These are phyloP conservation scores for Trichosanthes truncata DNA, from an alignment of 306 rosid genomes.

Conservation along the genomic window DNA sequence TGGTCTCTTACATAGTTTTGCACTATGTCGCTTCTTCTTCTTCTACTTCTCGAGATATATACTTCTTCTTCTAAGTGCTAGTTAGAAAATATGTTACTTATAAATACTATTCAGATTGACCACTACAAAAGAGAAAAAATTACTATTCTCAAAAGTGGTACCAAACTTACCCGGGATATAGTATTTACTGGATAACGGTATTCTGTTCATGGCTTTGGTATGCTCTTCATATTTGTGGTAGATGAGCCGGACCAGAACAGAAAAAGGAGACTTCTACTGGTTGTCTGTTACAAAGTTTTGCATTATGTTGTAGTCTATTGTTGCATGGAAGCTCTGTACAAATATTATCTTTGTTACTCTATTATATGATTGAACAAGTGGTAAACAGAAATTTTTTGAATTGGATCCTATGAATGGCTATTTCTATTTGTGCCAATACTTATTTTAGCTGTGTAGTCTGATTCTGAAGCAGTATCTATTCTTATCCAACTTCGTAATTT, in stretches of 20 bases:
- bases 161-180: background rate
- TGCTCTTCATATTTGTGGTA: background rate
- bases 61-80: too few relatives aligned
- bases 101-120: background rate
- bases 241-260: background rate
- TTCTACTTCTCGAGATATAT: background rate
- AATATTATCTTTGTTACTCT: background rate
- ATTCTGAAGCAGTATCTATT: background rate
- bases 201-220: background rate
- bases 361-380: background rate
- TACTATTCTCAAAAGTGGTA: background rate
- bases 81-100: background rate
- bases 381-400: background rate
- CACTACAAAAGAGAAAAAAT: background rate
- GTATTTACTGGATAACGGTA: background rate
- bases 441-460: background rate
- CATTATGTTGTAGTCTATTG: background rate
- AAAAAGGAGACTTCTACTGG: background rate
- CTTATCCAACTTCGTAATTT: background rate
- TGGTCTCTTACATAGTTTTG: background rate
- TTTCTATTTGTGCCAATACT: background rate
- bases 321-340: background rate
- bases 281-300: background rate
- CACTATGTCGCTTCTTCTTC: background rate
- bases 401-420: background rate